A percentile compares a stretch with the other conserved stretches of the same genome.
phyloP scores from a whole-genome alignment of 2,329 filamentous ascomycete species.

The Anthostomella pinea region DNA sequence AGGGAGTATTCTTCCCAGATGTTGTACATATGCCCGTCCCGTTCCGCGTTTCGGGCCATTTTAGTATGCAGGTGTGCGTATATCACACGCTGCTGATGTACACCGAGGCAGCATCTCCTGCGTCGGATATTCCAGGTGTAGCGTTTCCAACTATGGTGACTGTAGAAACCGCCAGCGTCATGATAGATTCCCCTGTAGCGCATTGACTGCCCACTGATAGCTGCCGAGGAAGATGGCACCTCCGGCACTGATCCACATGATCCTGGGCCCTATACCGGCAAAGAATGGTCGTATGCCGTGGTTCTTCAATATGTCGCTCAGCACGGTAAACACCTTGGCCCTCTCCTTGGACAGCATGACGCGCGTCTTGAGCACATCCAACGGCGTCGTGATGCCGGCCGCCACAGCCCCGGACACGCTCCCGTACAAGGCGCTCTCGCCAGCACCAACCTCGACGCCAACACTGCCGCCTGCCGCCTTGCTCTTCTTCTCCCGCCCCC shows the following conservation, averaged over 20 bases:
- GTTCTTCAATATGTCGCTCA: constrained; percentile 61
- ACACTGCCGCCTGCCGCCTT: constrained; percentile 11
- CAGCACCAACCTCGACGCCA: constrained; percentile 60
- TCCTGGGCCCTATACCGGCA: constrained; percentile 72
- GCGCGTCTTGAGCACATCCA: constrained; percentile 95
- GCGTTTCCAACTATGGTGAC: constrained; percentile 3
- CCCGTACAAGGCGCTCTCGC: constrained; percentile 82
- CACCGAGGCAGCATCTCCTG: constrained; percentile 2
- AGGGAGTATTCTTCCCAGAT: constrained; percentile 6
- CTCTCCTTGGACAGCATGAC: constrained; percentile 83
- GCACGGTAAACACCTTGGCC: constrained; percentile 55
- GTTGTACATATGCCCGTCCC: constrained; percentile 16
- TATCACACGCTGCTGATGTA: constrained; percentile 10
- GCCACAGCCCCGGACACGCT: constrained; percentile 81
- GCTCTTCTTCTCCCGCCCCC: constrained; percentile 48
- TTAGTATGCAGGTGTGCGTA: no score
- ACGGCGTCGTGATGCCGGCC: constrained; percentile 82
- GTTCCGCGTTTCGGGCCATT: no score
- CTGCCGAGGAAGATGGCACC: constrained; percentile 93
- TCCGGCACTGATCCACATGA: constrained; percentile 92
- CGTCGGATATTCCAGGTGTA: constrained; percentile 5
- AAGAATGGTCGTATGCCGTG: constrained; percentile 70
- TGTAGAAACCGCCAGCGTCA: constrained; percentile 2
- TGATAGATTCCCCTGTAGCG: constrained; percentile 47
- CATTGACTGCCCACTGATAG: constrained; percentile 85